These are phyloP conservation scores for Cystoisospora suis DNA, from an alignment of 169 alveolate species.

Conservation along the genomic window DNA sequence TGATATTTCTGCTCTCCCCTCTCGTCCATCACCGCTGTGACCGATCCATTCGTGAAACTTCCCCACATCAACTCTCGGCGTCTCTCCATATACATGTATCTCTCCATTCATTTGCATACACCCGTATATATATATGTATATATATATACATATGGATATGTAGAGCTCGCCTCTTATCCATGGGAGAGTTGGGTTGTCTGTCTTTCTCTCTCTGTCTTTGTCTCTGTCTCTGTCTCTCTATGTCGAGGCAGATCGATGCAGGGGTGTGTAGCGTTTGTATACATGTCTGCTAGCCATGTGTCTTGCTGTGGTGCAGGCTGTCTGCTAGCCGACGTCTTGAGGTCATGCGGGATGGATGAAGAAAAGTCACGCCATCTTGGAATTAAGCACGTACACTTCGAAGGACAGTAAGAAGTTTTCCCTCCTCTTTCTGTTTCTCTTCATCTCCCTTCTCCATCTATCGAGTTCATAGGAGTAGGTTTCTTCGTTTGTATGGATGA, in stretches of 20 bases:
- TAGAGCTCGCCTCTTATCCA: background rate
- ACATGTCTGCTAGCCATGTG: background rate
- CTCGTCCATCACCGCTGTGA: no score
- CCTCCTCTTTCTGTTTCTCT: background rate
- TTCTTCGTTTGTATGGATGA: no score
- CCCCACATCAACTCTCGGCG: background rate
- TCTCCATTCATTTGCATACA: background rate
- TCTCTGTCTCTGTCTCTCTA: background rate
- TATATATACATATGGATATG: background rate
- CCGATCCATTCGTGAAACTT: no score
- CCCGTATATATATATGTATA: background rate
- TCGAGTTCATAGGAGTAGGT: background rate
- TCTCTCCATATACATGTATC: background rate
- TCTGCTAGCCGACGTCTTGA: conserved; percentile 63
- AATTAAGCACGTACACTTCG: conserved; percentile 15
- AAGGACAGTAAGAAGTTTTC: conserved; percentile 23
- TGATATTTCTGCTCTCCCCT: no score
- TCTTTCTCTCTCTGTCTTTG: background rate
- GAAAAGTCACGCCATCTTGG: conserved; percentile 9
- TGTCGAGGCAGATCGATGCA: background rate
- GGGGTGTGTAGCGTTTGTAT: background rate
- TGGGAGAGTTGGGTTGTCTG: background rate
- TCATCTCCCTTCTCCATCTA: background rate
- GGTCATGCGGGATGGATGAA: conserved; percentile 53
- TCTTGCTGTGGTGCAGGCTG: conserved; percentile 51